Evolutionary conservation across 306 rosid genomes (phyloP).

Genomic region (Datisca glomerata): DNA sequence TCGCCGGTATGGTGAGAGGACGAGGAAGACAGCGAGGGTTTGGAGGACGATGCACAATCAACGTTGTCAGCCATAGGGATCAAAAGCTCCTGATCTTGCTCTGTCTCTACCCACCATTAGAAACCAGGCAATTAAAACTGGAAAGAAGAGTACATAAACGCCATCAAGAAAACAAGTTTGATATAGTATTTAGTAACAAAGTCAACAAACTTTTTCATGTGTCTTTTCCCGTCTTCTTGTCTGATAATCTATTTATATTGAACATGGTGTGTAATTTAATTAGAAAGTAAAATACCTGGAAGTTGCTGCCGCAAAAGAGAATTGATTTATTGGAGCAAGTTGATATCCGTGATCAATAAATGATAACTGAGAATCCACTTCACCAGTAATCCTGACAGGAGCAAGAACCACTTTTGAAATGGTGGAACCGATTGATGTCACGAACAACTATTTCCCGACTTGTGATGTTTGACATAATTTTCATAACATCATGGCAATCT

Average conservation of each 20-base stretch:
- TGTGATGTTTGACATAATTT: constrained; percentile 14
- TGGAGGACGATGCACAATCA: constrained; percentile 30
- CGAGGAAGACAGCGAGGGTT: constrained; percentile 41
- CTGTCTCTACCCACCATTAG: constrained; percentile 52
- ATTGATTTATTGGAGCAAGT: too few relatives aligned
- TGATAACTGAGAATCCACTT: constrained; percentile 3
- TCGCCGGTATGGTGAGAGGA: constrained; percentile 53
- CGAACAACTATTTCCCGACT: constrained; percentile 22
- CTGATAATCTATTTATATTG: too few relatives aligned
- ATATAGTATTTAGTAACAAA: too few relatives aligned
- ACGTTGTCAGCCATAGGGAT: constrained; percentile 50
- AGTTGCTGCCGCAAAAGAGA: too few relatives aligned
- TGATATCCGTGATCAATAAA: too few relatives aligned
- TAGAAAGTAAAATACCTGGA: too few relatives aligned
- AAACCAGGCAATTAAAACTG: too few relatives aligned
- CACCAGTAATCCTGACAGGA: constrained; percentile 23
- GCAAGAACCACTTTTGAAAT: constrained; percentile 22
- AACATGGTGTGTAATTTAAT: too few relatives aligned
- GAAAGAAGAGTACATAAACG: too few relatives aligned
- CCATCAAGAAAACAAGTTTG: too few relatives aligned
- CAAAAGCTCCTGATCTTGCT: constrained; percentile 81
- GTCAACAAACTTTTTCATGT: too few relatives aligned
- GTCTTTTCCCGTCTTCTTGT: too few relatives aligned
- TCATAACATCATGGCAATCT: constrained; percentile 25
- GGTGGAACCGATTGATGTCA: constrained; percentile 20